Evolutionary conservation across 2,329 filamentous ascomycete genomes (phyloP).

Genomic region (Phyllachora maydis): DNA sequence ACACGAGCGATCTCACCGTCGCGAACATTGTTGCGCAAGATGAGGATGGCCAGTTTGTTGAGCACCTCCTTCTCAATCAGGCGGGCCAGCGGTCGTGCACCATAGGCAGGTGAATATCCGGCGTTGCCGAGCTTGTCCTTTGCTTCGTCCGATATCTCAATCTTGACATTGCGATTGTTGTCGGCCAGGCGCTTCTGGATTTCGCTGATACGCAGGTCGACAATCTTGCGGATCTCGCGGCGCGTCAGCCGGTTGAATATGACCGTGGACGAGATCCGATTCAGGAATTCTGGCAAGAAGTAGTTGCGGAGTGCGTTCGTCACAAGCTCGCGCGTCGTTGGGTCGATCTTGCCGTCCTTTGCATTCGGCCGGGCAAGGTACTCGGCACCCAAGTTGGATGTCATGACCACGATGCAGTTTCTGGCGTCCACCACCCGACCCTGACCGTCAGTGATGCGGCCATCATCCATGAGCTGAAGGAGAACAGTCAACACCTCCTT

Average conservation of each 20-base stretch:
- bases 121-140: slow-evolving; percentile 84
- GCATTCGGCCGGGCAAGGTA: slow-evolving; percentile 64
- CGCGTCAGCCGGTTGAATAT: slow-evolving; percentile 96
- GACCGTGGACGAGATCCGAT: slow-evolving; percentile 87
- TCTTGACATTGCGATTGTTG: slow-evolving; percentile 72
- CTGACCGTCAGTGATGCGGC: slow-evolving; percentile 94
- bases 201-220: slow-evolving; percentile 71
- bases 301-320: slow-evolving; percentile 83
- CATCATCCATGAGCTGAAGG: slow-evolving; percentile 98
- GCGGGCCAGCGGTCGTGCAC: slow-evolving; percentile 68
- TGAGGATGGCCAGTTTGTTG: slow-evolving; percentile 79
- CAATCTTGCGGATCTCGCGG: slow-evolving; percentile 82
- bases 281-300: slow-evolving; percentile 96
- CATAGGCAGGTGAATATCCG: slow-evolving; percentile 90
- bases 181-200: slow-evolving; percentile 78
- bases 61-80: slow-evolving; percentile 96
- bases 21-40: slow-evolving; percentile 63
- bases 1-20: slow-evolving; percentile 75
- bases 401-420: slow-evolving; percentile 99
- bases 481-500: slow-evolving; percentile 95
- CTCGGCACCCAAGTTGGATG: slow-evolving; percentile 89
- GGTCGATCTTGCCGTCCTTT: slow-evolving; percentile 69
- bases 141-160: slow-evolving; percentile 65
- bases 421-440: slow-evolving; percentile 84
- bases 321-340: slow-evolving; percentile 69